Evolutionary conservation across 148 eudicot genomes (phyloP), one percentile per base, ranked within the genome.

Genomic region (Fallopia convolvulus): DNA sequence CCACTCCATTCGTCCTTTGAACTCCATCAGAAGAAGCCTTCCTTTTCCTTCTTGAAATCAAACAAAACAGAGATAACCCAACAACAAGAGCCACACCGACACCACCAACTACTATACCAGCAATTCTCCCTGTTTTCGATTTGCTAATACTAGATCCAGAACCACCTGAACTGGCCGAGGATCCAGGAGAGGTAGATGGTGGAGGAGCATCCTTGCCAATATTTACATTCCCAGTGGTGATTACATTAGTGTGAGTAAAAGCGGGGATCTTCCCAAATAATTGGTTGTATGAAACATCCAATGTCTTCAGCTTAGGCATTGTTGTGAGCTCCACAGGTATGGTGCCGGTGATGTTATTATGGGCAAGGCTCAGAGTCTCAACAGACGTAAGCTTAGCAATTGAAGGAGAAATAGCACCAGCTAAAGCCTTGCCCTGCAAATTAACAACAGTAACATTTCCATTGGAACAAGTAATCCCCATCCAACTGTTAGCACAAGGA

Each of bases 201-300:
- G 74, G 74, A 17, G 47, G 74, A 17, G 47, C 50, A 53, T 89
- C 86, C 82, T 84, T 86, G 47, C 91, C 94, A 77, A 88, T 84
- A 49, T 87, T 76, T 17, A 66, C 77, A 82, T 94, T 94, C 23
- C 93, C 93, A 13, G 9, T 32, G n/a, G 82, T 76, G 21, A 74
- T 83, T 9, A 89, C 88, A 17, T 6, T 12, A 77, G 89, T 89
- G 75, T 77, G 82, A 50, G 65, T 55, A 80, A 92, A 92, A 17
- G 18, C 7, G 6, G 97, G 98, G 15, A 89, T 41, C 68, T 82
- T 78, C 15, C 97, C 95, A 82, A 79, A 84, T 33, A 94, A 71
- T 12, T 63, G 83, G 83, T 94, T 94, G 70, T 85, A 77, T 8
- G 95, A 90, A 70, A 94, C 81, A 82, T 94, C 95, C 42, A 94